Conservation (phyloP, 2,329 filamentous ascomycete species). For the Colletotrichum lindemuthianum region DNA sequence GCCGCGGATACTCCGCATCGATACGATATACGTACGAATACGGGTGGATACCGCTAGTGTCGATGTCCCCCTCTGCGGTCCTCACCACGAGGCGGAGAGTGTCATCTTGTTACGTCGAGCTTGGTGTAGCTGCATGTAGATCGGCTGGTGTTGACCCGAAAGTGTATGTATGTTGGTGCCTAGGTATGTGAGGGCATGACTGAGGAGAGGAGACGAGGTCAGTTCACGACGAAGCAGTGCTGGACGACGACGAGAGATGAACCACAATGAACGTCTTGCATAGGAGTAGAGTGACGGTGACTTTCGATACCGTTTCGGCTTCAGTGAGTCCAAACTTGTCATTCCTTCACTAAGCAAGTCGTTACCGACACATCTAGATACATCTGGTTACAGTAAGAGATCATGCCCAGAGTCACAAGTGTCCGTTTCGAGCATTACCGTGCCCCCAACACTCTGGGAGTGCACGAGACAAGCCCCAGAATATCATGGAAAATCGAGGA, state of each 20-base stretch:
- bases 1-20: not conserved
- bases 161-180: not conserved
- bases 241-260: too few species aligned
- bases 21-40: slow-evolving; percentile 22
- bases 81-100: not conserved
- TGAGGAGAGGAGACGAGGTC: too few species aligned
- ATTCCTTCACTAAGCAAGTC: too few species aligned
- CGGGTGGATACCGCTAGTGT: slow-evolving; percentile 14
- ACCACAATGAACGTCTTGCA: too few species aligned
- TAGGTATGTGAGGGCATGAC: too few species aligned
- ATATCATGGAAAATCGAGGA: slow-evolving; percentile 3
- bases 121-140: not conserved
- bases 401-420: not conserved
- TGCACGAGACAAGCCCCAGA: slow-evolving; percentile 4
- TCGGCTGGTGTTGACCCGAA: not conserved
- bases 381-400: not conserved
- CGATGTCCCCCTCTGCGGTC: not conserved
- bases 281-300: too few species aligned
- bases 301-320: too few species aligned
- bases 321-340: too few species aligned
- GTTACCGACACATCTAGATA: too few species aligned
- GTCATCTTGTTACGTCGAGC: not conserved
- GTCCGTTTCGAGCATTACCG: slow-evolving; percentile 2
- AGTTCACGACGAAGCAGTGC: too few species aligned
- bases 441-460: not conserved